Base-by-base conservation (phyloP, 768 basidiomycete genomes). In the Sistotremastrum niveocremeum region DNA sequence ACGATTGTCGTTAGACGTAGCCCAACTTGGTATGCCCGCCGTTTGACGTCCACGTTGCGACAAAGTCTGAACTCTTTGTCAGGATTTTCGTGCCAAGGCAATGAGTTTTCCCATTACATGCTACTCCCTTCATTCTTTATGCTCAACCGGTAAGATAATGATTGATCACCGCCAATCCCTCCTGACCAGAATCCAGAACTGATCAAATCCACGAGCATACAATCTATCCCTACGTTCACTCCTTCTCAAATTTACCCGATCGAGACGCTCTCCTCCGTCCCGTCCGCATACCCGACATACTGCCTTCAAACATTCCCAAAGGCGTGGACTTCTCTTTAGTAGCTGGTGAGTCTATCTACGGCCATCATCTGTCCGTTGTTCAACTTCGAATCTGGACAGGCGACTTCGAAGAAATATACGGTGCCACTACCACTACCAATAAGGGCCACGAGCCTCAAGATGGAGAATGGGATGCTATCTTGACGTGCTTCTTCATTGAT, bases 401-500 rank as follows among this genome's bases (percentile, higher is more conserved):
- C 33, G 91, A 97, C 56, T 95, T 94, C 56, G 86, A 90, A 55
- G 91, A 93, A 54, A 79, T 94, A 11, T 97, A 94, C 57, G 86
- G 85, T 0, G 52, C 56, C 1, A 63, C 66, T 28, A 60, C 60
- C 10, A 63, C 64, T 10, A 68, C 73, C 7, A 63, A 66, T 37
- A 63, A 72, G 32, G 67, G 71, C 7, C 64, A 68, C 32, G 79
- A 82, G 50, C 77, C 81, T 4, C 85, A 89, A 43, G 65, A 73
- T 2, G 87, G 83, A 8, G 62, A 76, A 53, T 98, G 89, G 89
- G 79, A 94, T 52, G 85, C 84, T 0, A 73, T 98, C 5, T 61
- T 95, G 52, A 97, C 91, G 1, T 97, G 90, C 59, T 98, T 97
- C 72, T 98, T 97, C 68, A 81, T 98, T 42, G 93, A 99, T 57